These are phyloP conservation scores for Tricholoma sp. DNA, from an alignment of 768 basidiomycete species.

Conservation along the genomic window DNA sequence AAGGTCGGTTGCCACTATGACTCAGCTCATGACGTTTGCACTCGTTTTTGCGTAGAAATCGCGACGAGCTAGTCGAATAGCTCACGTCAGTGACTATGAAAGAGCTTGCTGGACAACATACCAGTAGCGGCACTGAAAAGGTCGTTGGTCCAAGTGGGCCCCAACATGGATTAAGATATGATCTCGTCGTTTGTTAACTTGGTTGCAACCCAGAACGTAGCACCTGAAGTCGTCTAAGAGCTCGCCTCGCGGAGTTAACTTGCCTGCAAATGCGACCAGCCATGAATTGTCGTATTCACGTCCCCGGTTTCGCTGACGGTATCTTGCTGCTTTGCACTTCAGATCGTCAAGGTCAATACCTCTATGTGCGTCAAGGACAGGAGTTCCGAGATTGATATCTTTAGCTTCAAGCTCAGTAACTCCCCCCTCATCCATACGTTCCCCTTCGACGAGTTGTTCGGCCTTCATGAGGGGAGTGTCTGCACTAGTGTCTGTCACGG, in stretches of 20 bases:
- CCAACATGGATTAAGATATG: slow-evolving; percentile 74
- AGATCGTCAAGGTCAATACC: slow-evolving; percentile 55
- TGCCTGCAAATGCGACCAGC: slow-evolving; percentile 65
- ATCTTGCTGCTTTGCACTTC: slow-evolving; percentile 48
- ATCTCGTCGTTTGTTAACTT: slow-evolving; percentile 67
- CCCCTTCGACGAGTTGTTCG: neutral
- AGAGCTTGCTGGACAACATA: slow-evolving; percentile 14
- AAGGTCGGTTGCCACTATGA: slow-evolving; percentile 57
- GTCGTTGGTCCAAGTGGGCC: slow-evolving; percentile 65
- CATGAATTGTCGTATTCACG: slow-evolving; percentile 59
- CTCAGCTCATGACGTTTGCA: slow-evolving; percentile 71
- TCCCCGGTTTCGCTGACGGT: slow-evolving; percentile 48
- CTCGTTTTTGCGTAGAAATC: slow-evolving; percentile 72
- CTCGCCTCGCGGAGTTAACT: slow-evolving; percentile 53
- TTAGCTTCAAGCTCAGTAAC: neutral
- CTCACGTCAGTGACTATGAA: neutral
- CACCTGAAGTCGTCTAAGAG: slow-evolving; percentile 59
- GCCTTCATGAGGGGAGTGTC: neutral
- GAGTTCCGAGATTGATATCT: slow-evolving; percentile 38
- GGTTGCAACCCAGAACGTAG: slow-evolving; percentile 60
- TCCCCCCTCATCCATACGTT: neutral
- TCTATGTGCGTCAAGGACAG: slow-evolving; percentile 59
- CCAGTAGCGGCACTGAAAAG: slow-evolving; percentile 63
- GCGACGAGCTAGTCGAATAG: slow-evolving; percentile 39
- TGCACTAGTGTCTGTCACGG: neutral